Evolutionary conservation across 2,329 filamentous ascomycete genomes (phyloP), one percentile per base, ranked within the genome.

Genomic region (Penicillium frequentans): DNA sequence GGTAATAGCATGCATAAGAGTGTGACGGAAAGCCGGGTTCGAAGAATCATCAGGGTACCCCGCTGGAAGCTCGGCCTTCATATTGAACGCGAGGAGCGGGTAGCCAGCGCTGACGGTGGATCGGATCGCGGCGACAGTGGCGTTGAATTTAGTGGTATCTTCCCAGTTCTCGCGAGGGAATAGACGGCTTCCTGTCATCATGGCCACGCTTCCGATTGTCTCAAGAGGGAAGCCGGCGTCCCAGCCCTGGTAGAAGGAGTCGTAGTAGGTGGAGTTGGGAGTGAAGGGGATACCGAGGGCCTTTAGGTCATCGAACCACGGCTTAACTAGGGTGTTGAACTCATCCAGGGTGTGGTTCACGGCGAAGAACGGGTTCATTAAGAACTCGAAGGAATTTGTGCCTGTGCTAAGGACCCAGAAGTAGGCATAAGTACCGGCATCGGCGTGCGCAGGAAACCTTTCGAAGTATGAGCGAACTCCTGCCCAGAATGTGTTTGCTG

Each of bases 151-250:
- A 5, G 56, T 33, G 3, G 58, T 46, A 47, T 66, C 61, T 19
- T 66, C 66, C 65, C 68, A 76, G 58, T 75, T 75, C 16, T 56
- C 59, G 27, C 66, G 63, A 2, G 74, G 74, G 56, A 76, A 72
- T 7, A 76, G 71, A 24, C 74, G 73, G 5, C 67, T 71, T 27
- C 63, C 63, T 2, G 68, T 70, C 55, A 63, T 61, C 64, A 65
- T 61, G 43, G 48, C 48, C 3, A 63, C 58, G 1, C 56, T 58
- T 13, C 57, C 66, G 33, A 64, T 68, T 3, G 49, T 57, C 49
- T 65, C 67, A 10, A 70, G 64, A 1, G 69, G 67, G 61, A 70
- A 72, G 9, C 64, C 67, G 11, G 61, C 64, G 1, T 49, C 44
- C 68, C 69, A 72, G 37, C 58, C 69, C 26, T 62, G 63, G 56